Evolutionary conservation across 2,329 filamentous ascomycete species (phyloP).

Genomic region (Aspergillus nomiae): DNA sequence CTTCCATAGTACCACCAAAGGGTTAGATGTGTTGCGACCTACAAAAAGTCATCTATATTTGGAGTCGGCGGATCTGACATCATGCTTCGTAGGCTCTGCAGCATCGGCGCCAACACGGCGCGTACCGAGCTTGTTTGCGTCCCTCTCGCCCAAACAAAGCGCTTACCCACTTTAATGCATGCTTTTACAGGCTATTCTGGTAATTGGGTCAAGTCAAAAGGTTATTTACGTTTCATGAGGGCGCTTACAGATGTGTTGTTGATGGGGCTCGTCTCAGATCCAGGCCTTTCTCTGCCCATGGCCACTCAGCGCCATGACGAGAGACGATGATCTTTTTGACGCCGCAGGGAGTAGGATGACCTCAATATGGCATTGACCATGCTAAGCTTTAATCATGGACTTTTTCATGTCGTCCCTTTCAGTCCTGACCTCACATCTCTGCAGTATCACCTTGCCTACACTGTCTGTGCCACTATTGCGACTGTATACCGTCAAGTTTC

Average conservation of each 20-base stretch:
- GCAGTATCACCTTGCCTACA: not conserved
- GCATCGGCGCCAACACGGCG: conserved; percentile 26
- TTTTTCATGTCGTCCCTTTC: not conserved
- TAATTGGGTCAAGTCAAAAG: conserved; percentile 8
- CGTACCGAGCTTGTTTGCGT: conserved; percentile 18
- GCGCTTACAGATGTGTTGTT: conserved; percentile 30
- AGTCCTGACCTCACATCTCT: not conserved
- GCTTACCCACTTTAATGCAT: conserved; percentile 9
- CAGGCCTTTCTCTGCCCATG: conserved; percentile 7
- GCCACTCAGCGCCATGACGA: conserved; percentile 18
- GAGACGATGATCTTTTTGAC: conserved; percentile 18
- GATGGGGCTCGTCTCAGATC: conserved; percentile 28
- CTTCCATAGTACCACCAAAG: not conserved
- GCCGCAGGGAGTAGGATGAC: conserved; percentile 17
- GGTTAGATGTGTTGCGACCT: not conserved
- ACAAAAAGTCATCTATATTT: conserved; percentile 6
- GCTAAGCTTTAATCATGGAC: conserved; percentile 12
- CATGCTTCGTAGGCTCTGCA: conserved; percentile 14
- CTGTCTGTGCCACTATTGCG: not conserved
- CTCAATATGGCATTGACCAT: conserved; percentile 1
- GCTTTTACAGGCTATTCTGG: conserved; percentile 4
- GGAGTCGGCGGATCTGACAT: conserved; percentile 22
- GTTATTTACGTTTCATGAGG: conserved; percentile 29
- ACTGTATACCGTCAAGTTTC: not conserved
- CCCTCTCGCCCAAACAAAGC: conserved; percentile 15